phyloP scores from a whole-genome alignment of 345 rosid genomes.

The Viola odorata region DNA sequence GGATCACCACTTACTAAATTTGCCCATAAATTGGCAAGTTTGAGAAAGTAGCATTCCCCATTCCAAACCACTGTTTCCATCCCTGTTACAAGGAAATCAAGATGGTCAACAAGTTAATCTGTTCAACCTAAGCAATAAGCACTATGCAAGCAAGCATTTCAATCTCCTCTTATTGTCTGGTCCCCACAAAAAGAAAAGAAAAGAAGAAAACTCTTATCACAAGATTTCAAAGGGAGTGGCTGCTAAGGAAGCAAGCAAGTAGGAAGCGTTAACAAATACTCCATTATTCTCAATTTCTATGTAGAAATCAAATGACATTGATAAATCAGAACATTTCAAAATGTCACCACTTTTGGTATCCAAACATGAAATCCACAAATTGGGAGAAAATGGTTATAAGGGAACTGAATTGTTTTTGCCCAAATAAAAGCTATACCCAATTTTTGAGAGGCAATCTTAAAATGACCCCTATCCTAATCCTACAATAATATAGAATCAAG shows the following conservation, averaged over 20 bases:
- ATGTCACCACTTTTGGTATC: background rate
- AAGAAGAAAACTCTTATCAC: background rate
- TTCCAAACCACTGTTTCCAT: constrained; percentile 59
- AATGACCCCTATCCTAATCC: background rate
- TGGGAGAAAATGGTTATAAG: background rate
- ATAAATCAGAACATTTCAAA: background rate
- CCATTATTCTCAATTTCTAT: background rate
- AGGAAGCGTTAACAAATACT: background rate
- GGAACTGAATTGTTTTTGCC: background rate
- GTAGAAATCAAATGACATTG: background rate
- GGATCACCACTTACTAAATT: constrained; percentile 52
- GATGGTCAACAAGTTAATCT: background rate
- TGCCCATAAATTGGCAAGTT: constrained; percentile 79
- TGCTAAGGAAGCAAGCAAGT: background rate
- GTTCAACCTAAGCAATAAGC: background rate
- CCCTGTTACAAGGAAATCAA: constrained; percentile 39
- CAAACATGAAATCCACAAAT: background rate
- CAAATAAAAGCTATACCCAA: background rate
- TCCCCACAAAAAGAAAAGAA: background rate
- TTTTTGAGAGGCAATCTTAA: background rate
- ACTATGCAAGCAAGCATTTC: background rate
- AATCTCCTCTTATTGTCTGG: background rate
- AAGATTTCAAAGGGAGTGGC: background rate
- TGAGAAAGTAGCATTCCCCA: constrained; percentile 48
- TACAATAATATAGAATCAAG: background rate